phyloP scores from a whole-genome alignment of 352 stramenopile genomes.

The Phytophthora cactorum region DNA sequence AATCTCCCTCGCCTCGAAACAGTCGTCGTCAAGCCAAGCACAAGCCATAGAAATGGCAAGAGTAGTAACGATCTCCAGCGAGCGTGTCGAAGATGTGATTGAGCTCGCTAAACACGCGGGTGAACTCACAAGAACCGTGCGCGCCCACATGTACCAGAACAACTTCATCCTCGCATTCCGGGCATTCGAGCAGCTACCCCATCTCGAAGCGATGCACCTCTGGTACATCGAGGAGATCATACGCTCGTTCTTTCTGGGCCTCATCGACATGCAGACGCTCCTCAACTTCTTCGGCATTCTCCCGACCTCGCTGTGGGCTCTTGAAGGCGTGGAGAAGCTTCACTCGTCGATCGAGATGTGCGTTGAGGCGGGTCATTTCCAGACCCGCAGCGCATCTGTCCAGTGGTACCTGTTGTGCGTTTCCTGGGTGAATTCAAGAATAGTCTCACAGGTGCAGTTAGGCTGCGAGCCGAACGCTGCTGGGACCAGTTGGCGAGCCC shows the following conservation, averaged over 20 bases:
- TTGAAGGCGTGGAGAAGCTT: neutral
- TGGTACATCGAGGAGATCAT: neutral
- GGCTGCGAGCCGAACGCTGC: neutral
- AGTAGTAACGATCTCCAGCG: no score
- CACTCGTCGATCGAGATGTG: neutral
- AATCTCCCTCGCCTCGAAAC: no score
- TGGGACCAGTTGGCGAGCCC: neutral
- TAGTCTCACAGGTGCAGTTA: neutral
- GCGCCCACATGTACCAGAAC: neutral
- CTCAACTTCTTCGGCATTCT: neutral
- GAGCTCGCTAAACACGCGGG: no score
- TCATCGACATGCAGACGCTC: neutral
- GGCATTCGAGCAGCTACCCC: neutral
- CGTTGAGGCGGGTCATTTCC: neutral
- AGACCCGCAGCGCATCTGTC: neutral
- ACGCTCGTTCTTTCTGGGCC: neutral
- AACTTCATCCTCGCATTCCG: neutral
- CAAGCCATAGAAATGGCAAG: no score
- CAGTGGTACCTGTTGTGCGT: neutral
- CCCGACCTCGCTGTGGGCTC: neutral
- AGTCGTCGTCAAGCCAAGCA: no score
- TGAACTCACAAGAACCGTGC: neutral
- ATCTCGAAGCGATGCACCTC: neutral
- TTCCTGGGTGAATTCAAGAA: neutral
- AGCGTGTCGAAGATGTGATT: no score